Conservation (phyloP, 805 yeast genomes). For the Candida ortonii region DNA sequence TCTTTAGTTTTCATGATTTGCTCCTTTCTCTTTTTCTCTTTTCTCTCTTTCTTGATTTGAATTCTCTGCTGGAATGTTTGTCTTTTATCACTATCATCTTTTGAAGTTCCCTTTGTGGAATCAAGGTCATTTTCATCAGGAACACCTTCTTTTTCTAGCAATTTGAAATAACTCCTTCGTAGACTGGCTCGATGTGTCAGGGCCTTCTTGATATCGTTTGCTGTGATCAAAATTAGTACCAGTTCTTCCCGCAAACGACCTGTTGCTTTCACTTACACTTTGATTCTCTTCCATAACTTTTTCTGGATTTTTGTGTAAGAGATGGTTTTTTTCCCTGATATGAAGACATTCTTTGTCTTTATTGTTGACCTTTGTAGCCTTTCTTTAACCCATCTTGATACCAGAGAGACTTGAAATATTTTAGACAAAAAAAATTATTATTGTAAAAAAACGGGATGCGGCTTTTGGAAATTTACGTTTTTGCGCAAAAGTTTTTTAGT, state of each 20-base stretch:
- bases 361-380: no score
- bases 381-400: no score
- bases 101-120: slow-evolving; percentile 21
- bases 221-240: slow-evolving; percentile 9
- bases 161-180: slow-evolving; percentile 76
- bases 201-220: slow-evolving; percentile 71
- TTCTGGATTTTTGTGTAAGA: no score
- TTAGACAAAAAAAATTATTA: no score
- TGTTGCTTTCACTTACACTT: slow-evolving; percentile 27
- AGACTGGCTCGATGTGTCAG: slow-evolving; percentile 77
- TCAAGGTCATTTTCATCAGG: slow-evolving; percentile 23
- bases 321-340: no score
- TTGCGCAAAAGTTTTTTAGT: no score
- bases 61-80: slow-evolving; percentile 44
- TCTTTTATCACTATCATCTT: slow-evolving; percentile 30
- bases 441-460: no score
- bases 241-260: slow-evolving; percentile 1
- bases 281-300: slow-evolving; percentile 27
- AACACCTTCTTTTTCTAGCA: slow-evolving; percentile 70
- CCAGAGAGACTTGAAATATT: no score
- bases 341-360: no score
- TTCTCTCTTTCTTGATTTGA: slow-evolving; percentile 46
- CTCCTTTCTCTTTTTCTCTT: slow-evolving; percentile 39
- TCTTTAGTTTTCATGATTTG: slow-evolving; percentile 38
- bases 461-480: no score